Evolutionary conservation across 1,139 yeast species (phyloP).

Genomic region (Geotrichum aggregatum): DNA sequence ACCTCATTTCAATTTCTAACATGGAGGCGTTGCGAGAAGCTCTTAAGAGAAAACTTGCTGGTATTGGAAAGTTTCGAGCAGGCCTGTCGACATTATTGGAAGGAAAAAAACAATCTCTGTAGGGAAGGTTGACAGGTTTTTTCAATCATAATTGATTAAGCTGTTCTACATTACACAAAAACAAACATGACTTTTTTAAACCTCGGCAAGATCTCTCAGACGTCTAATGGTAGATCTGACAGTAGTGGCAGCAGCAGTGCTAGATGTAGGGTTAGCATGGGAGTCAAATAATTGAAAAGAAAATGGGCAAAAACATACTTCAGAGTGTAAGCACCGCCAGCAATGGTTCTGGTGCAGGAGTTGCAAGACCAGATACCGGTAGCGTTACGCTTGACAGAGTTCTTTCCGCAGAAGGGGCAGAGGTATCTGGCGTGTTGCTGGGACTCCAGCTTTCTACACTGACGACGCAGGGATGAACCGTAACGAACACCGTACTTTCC

Average conservation of each 20-base stretch:
- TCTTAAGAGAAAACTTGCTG: no score
- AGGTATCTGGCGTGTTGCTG: slow-evolving; percentile 99
- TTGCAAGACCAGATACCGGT: slow-evolving; percentile 98
- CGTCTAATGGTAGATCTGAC: slow-evolving; percentile 99
- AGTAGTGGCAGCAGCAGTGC: slow-evolving; percentile 98
- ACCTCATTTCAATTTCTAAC: no score
- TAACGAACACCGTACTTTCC: slow-evolving; percentile 99
- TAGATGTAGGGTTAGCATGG: slow-evolving; percentile 18
- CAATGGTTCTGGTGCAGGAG: slow-evolving; percentile 93
- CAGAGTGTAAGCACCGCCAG: slow-evolving; percentile 99
- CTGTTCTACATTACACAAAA: slow-evolving; percentile 17
- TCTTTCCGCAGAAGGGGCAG: slow-evolving; percentile 99
- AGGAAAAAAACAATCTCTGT: no score
- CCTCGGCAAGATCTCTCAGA: slow-evolving; percentile 99
- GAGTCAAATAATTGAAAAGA: neutral
- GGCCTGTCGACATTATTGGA: no score
- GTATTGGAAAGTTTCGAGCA: no score
- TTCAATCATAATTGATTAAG: slow-evolving; percentile 13
- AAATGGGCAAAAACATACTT: slow-evolving; percentile 41
- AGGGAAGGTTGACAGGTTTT: neutral
- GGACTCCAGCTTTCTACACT: slow-evolving; percentile 97
- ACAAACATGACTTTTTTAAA: slow-evolving; percentile 48
- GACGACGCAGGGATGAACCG: slow-evolving; percentile 99
- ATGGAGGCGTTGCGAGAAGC: no score
- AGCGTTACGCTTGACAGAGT: slow-evolving; percentile 95